These are phyloP conservation scores for Bruguiera hainesii DNA, from an alignment of 441 rosid genomes.

Conservation along the genomic window DNA sequence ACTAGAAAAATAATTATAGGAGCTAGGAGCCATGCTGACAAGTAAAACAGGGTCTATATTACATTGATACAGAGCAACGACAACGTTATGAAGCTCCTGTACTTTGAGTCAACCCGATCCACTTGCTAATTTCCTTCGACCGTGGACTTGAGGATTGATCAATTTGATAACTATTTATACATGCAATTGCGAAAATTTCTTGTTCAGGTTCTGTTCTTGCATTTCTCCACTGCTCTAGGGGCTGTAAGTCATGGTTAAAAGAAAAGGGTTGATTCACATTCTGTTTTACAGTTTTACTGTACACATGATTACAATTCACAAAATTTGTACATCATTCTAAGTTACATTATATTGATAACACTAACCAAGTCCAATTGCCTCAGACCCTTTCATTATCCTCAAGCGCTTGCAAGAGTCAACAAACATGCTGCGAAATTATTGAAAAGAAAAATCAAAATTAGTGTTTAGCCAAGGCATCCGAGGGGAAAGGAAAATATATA, in stretches of 20 bases:
- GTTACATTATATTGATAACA: slow-evolving; percentile 1
- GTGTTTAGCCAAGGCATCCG: not conserved
- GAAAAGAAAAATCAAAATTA: not conserved
- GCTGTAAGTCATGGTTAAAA: slow-evolving; percentile 37
- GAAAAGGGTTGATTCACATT: not conserved
- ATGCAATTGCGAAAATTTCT: not conserved
- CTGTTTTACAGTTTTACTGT: not conserved
- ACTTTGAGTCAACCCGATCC: no score
- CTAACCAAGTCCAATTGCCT: slow-evolving; percentile 92
- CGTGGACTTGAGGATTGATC: no score
- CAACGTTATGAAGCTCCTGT: no score
- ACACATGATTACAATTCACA: not conserved
- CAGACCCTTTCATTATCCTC: slow-evolving; percentile 95
- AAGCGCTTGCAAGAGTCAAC: slow-evolving; percentile 86
- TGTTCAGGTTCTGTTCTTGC: slow-evolving; percentile 81
- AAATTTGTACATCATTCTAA: no score
- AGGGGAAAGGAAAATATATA: not conserved
- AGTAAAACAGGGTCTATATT: not conserved
- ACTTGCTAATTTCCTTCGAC: no score
- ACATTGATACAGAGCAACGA: no score
- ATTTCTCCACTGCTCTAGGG: slow-evolving; percentile 88
- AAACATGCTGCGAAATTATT: slow-evolving; percentile 47
- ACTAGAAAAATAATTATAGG: slow-evolving; percentile 16
- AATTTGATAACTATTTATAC: not conserved
- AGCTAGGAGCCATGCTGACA: slow-evolving; percentile 20